These are phyloP conservation scores for Hypsizygus marmoreus DNA, from an alignment of 768 basidiomycete species.

Conservation along the genomic window DNA sequence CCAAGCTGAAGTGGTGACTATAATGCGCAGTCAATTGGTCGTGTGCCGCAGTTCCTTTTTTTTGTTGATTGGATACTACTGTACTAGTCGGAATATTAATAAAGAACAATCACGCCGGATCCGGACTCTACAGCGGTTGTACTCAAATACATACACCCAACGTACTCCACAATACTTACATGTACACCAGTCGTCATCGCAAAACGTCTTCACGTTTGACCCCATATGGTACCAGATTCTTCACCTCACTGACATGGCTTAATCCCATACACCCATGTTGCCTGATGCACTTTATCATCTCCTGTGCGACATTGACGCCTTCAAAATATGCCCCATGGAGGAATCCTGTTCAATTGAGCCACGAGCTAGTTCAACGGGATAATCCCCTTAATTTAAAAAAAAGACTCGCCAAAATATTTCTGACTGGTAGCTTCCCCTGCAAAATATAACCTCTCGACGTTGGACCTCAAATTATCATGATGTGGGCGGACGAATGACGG, in stretches of 20 bases:
- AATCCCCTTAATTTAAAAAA: too few relatives aligned
- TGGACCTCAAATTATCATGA: constrained; percentile 58
- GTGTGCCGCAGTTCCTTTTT: too few relatives aligned
- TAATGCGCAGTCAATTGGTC: too few relatives aligned
- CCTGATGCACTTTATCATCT: constrained; percentile 44
- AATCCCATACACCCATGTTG: constrained; percentile 21
- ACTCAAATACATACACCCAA: too few relatives aligned
- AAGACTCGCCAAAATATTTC: constrained; percentile 55
- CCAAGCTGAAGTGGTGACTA: too few relatives aligned
- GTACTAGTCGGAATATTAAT: too few relatives aligned
- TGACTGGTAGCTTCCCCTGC: constrained; percentile 63
- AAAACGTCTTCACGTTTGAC: too few relatives aligned
- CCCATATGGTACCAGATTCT: constrained; percentile 28
- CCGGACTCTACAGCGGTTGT: too few relatives aligned
- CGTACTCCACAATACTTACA: too few relatives aligned
- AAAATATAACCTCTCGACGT: constrained; percentile 58
- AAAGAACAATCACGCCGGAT: too few relatives aligned
- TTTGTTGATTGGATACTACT: too few relatives aligned
- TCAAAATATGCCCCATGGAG: constrained; percentile 63
- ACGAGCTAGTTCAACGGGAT: neutral
- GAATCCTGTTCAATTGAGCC: constrained; percentile 40
- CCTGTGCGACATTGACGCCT: constrained; percentile 41
- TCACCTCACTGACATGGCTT: constrained; percentile 23
- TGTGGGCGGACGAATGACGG: constrained; percentile 56
- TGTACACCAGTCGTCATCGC: too few relatives aligned